These are phyloP conservation scores for Paramecium sonneborni DNA, from an alignment of 73 alveolate species.

Conservation along the genomic window DNA sequence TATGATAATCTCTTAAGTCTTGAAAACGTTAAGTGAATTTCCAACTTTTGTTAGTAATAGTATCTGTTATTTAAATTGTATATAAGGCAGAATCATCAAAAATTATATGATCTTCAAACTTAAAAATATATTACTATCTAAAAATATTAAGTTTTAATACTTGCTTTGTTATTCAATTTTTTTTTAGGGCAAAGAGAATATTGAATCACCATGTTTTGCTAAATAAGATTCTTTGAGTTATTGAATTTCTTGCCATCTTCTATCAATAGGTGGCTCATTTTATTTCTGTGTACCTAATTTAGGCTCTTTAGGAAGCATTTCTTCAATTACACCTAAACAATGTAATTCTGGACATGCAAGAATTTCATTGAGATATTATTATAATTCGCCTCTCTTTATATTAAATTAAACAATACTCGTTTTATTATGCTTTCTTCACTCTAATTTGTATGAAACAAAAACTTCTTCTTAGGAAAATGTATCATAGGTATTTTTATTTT, in stretches of 20 bases:
- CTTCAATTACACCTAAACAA: not conserved
- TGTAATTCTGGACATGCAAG: constrained; percentile 10
- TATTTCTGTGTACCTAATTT: not conserved
- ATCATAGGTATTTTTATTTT: not conserved
- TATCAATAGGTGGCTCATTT: not conserved
- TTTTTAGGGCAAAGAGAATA: not conserved
- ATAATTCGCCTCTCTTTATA: not conserved
- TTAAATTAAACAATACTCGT: not conserved
- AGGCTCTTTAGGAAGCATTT: not conserved
- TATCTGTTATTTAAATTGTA: not conserved
- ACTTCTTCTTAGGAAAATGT: not conserved
- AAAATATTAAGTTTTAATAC: not conserved
- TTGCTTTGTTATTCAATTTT: not conserved
- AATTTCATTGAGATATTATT: constrained; percentile 16
- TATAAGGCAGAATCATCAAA: not conserved
- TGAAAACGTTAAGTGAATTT: not conserved
- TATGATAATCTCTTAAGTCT: constrained; percentile 19
- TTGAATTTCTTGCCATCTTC: constrained; percentile 1
- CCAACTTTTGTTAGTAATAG: not conserved
- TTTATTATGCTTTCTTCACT: not conserved
- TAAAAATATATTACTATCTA: not conserved
- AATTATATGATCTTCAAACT: not conserved
- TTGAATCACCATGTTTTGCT: not conserved
- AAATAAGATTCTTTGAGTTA: not conserved
- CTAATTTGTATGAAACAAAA: not conserved